Evolutionary conservation across 768 basidiomycete species (phyloP), one percentile per base, ranked within the genome.

Genomic region (Amyloporia xantha): DNA sequence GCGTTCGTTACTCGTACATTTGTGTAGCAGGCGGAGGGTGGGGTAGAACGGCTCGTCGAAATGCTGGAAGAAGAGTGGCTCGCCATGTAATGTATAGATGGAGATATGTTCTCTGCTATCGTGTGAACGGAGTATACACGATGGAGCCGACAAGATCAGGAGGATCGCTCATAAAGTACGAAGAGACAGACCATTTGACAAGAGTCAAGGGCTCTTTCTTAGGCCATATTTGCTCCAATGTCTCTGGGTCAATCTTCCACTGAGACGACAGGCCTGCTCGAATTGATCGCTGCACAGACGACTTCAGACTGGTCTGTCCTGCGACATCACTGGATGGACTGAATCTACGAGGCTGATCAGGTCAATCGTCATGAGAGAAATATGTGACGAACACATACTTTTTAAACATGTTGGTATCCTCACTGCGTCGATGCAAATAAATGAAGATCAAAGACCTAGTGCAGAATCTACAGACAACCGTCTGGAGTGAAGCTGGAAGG

Each of bases 141-240:
- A n/a, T n/a, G n/a, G n/a, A n/a, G n/a, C n/a, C 25, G 36, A 17
- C 24, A 7, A 17, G 27, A 41, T 40, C 36, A 40, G 44, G 24
- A 30, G n/a, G 45, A 23, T 3, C 2, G 5, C 25, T 13, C 19
- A 41, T 13, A 28, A 26, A 5, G 41, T 19, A 30, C 20, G 42
- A 21, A 36, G 26, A 33, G 38, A 74, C 78, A 56, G 66, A 93
- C 95, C 96, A 98, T 74, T 98, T 98, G 52, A 93, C 90, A 59
- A 88, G 85, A 4, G 87, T 84, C 41, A 97, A 73, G 2, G 84
- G 77, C 73, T 97, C 95, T 75, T 98, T 99, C 87, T 98, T 99
- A 2, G 94, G 91, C 96, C 96, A 99, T 44, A 99, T 78, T 58
- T 78, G 78, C 62, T 99, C 96, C 25, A 98, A 71, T 2, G 84